phyloP scores from a whole-genome alignment of 75 land plant species.

The Sequoiadendron giganteum region DNA sequence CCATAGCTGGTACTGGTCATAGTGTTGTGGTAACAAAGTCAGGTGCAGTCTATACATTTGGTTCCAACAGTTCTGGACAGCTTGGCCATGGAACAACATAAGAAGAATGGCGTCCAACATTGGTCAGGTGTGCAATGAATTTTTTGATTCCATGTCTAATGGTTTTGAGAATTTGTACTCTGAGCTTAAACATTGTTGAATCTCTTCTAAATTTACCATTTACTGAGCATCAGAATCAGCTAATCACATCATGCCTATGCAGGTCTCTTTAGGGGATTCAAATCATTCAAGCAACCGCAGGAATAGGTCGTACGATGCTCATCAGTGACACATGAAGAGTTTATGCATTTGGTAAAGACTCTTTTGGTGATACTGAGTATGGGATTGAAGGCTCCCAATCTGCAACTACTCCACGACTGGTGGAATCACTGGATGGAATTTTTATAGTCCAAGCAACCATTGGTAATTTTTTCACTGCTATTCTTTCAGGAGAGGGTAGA shows the following conservation, averaged over 20 bases:
- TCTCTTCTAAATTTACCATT: background rate
- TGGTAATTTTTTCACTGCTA: constrained; percentile 89
- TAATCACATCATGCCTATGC: constrained; percentile 6
- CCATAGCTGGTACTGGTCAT: constrained; percentile 90
- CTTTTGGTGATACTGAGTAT: constrained; percentile 84
- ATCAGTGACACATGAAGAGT: constrained; percentile 80
- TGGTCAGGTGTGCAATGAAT: constrained; percentile 48
- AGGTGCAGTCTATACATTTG: constrained; percentile 73
- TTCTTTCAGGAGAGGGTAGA: constrained; percentile 75
- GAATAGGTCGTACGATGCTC: constrained; percentile 77
- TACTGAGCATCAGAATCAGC: background rate
- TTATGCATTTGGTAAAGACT: constrained; percentile 86
- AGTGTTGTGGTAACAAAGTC: constrained; percentile 74
- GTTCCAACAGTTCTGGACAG: constrained; percentile 81
- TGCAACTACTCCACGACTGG: constrained; percentile 57
- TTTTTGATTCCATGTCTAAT: background rate
- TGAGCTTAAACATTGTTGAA: background rate
- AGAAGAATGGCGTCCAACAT: constrained; percentile 70
- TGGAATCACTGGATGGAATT: constrained; percentile 76
- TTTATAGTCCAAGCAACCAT: constrained; percentile 88
- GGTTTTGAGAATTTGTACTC: constrained; percentile 8
- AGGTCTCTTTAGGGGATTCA: constrained; percentile 79
- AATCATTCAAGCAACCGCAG: constrained; percentile 81
- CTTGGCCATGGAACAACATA: constrained; percentile 85
- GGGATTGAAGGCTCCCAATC: constrained; percentile 51